Base-by-base conservation (phyloP, 805 yeast genomes). In the Lachancea sp. region DNA sequence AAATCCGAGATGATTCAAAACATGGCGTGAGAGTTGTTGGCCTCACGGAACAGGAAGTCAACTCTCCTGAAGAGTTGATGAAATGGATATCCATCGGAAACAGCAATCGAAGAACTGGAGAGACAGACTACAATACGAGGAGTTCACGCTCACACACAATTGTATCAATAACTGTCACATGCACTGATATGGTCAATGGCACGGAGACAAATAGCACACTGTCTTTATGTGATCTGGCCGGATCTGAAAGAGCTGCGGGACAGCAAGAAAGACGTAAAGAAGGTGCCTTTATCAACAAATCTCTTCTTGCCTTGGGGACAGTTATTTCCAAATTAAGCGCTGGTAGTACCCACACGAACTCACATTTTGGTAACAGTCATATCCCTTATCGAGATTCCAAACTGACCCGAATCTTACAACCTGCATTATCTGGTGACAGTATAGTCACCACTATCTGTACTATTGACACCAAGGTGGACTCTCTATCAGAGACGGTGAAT, bases 311-410 rank as follows among this genome's bases (percentile, higher is more conserved):
- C 0, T 71, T 90, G 37, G 88, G 96, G 5, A 85, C 95, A 1
- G 96, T 90, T n/a, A 88, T 90, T 43, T 78, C 94, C 19, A 80
- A 86, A 51, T 68, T 90, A 28, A 75, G 85, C 18, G 70, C 54
- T 7, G 25, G 44, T 16, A 29, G 55, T 60, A 63, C 8, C 29
- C 40, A 6, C 42, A 29, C 42, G 12, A 24, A 25, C 15, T 26
- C 42, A 19, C 26, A 19, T 26, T 36, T 58, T 34, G 60, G 65
- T 25, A 58, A 59, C 17, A 77, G 75, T 11, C 97, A 92, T 57
- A 75, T 92, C 25, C 97, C 97, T 0, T 90, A 86, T 63, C 70
- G 98, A 58, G 97, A 90, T 59, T 86, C 96, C 3, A 90, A 90
- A 56, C 73, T 90, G 42, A 90, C 98, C 0, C 69, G 98, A 43